Conservation (phyloP, 1,139 yeast species). For the Schwanniomyces etchellsii region DNA sequence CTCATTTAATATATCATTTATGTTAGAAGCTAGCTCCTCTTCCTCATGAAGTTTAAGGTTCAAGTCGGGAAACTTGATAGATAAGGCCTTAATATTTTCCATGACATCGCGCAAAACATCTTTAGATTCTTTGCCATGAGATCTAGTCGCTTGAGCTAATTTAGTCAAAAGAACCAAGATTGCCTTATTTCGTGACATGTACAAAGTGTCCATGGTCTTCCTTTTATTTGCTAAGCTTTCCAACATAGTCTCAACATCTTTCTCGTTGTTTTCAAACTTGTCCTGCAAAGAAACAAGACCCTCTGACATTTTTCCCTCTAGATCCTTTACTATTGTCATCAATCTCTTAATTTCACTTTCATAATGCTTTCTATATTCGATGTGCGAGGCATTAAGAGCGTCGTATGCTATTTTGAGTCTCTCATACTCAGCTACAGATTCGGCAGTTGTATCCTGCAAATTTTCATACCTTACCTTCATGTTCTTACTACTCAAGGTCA, state of each 20-base stretch:
- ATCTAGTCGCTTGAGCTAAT: conserved; percentile 40
- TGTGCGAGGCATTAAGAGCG: conserved; percentile 50
- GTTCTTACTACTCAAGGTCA: conserved; percentile 42
- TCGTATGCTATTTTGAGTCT: conserved; percentile 59
- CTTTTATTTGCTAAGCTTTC: conserved; percentile 39
- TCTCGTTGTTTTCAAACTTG: conserved; percentile 32
- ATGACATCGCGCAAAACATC: conserved; percentile 28
- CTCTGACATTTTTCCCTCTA: conserved; percentile 30
- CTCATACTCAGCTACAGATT: conserved; percentile 49
- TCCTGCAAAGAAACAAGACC: conserved; percentile 24
- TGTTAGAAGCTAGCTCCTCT: neutral
- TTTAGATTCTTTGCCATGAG: conserved; percentile 46
- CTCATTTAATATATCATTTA: neutral
- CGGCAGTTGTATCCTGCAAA: conserved; percentile 42
- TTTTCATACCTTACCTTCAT: conserved; percentile 45
- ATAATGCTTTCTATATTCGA: conserved; percentile 51
- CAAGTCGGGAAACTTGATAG: conserved; percentile 35
- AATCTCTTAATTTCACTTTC: conserved; percentile 26
- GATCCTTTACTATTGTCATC: conserved; percentile 25
- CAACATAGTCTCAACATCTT: conserved; percentile 39
- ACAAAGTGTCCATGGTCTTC: conserved; percentile 39
- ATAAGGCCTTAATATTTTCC: conserved; percentile 21
- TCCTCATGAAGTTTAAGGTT: conserved; percentile 18
- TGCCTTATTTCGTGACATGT: conserved; percentile 42
- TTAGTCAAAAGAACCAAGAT: conserved; percentile 38